Percentiles rank a stretch among this genome's conserved stretches.
Conservation (phyloP, 306 rosid genomes). For the Arachis stenosperma region DNA sequence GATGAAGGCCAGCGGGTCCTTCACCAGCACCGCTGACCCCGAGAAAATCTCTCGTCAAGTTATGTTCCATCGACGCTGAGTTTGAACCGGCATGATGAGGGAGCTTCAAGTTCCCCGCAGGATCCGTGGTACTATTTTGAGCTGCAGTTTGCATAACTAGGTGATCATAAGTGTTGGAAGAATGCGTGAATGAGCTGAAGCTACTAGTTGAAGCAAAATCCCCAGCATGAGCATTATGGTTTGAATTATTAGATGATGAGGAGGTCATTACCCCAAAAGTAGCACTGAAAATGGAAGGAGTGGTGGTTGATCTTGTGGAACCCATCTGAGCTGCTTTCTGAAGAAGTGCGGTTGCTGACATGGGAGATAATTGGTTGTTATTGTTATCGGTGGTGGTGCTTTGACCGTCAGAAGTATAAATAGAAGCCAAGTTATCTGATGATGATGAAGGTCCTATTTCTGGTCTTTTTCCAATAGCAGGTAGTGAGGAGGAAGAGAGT, state of each 20-base stretch:
- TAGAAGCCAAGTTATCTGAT: constrained; percentile 26
- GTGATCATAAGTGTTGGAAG: constrained; percentile 54
- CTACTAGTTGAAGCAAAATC: constrained; percentile 22
- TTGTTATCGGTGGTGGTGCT: constrained; percentile 18
- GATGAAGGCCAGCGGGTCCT: constrained; percentile 39
- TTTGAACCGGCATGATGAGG: constrained; percentile 21
- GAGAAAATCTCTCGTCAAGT: constrained; percentile 80
- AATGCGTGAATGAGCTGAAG: constrained; percentile 38
- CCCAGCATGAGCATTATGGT: constrained; percentile 21
- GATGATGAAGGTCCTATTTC: constrained; percentile 36
- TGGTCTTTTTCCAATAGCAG: constrained; percentile 45
- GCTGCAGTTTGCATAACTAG: constrained; percentile 45
- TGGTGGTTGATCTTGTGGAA: constrained; percentile 52
- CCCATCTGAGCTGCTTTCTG: constrained; percentile 76
- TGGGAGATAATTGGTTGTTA: constrained; percentile 49
- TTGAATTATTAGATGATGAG: constrained; percentile 23
- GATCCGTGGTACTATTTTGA: constrained; percentile 36
- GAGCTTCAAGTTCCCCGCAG: constrained; percentile 36
- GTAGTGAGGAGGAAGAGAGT: constrained; percentile 46
- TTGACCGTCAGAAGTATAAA: constrained; percentile 31
- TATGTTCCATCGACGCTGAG: constrained; percentile 36
- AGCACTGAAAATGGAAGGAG: constrained; percentile 50
- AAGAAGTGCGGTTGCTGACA: constrained; percentile 77
- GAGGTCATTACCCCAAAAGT: constrained; percentile 66
- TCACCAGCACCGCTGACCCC: constrained; percentile 58